Evolutionary conservation across 257 asterid genomes (phyloP).

Genomic region (Solanum rostratum): DNA sequence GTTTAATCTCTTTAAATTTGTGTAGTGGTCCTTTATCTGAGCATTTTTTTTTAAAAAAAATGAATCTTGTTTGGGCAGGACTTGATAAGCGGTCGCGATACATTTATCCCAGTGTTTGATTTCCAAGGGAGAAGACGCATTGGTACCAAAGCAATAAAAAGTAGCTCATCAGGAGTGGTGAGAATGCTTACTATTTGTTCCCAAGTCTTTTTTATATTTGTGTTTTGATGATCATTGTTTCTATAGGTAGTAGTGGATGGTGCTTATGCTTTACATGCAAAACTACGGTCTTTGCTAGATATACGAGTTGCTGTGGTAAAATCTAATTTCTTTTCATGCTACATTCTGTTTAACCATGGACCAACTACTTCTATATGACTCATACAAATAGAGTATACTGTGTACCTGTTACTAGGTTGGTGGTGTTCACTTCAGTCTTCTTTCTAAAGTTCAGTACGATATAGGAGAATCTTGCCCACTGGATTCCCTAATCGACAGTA

Average conservation of each 20-base stretch:
- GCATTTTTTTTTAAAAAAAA: not conserved
- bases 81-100: constrained; percentile 67
- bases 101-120: constrained; percentile 66
- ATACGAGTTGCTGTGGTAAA: constrained; percentile 99
- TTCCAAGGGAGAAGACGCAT: constrained; percentile 77
- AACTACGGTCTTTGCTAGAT: constrained; percentile 91
- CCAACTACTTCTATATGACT: not conserved
- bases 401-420: constrained; percentile 65
- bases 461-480: constrained; percentile 96
- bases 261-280: constrained; percentile 83
- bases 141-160: constrained; percentile 45
- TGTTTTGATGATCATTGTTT: constrained; percentile 5
- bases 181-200: constrained; percentile 15
- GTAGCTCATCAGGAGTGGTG: constrained; percentile 87
- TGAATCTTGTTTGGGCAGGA: constrained; percentile 32
- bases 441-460: constrained; percentile 96
- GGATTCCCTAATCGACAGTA: constrained; percentile 97
- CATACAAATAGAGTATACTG: constrained; percentile 9
- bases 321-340: not conserved
- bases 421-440: constrained; percentile 98
- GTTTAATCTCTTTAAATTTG: not conserved
- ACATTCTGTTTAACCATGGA: constrained; percentile 3
- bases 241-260: constrained; percentile 91
- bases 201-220: not conserved
- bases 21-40: not conserved